Evolutionary conservation across 352 stramenopile genomes (phyloP), one percentile per base, ranked within the genome.

Genomic region (Phytophthora brassicae): DNA sequence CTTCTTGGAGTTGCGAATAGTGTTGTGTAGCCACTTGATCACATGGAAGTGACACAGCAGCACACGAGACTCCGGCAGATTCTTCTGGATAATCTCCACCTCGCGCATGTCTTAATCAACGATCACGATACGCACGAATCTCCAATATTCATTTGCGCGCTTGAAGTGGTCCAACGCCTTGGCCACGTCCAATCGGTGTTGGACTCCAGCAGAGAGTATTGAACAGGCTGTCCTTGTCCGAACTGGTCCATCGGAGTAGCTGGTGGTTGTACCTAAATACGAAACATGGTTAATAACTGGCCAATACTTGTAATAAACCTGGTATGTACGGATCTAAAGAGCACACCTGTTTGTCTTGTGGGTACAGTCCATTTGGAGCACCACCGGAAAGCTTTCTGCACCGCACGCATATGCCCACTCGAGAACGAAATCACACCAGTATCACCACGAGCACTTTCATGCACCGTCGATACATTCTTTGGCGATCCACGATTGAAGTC

Each of bases 21-120:
- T 46, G 13, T 65, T 26, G 14, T 65, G 47, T 17, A 59, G n/a
- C 48, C 41, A 59, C 23, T 66, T 66, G 4, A 66, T 60, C 1
- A 55, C 49, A 12, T 52, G 42, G 24, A 66, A 60, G 19, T 60
- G 58, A 42, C 58, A 60, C 48, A 16, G 0, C 26, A 31, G 26
- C 26, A 31, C 26, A 31, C 26, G 26, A 31, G 26, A 4, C 26
- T 31, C 26, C 26, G 23, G 42, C 23, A 56, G 42, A 22, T 52
- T 52, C 5, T 39, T 20, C 1, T n/a, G 44, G 3, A 47, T 52
- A 0, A 52, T 41, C 2, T 60, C 41, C 13, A 60, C 41, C 13
- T 56, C 44, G 6, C 36, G 35, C 35, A 56, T 48, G 17, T 63
- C 45, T 26, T 63, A 56, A 19, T 63, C 55, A 7, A 56, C 35